Base-by-base conservation (phyloP, 139 green algal genomes). In the Pleodorina starrii region DNA sequence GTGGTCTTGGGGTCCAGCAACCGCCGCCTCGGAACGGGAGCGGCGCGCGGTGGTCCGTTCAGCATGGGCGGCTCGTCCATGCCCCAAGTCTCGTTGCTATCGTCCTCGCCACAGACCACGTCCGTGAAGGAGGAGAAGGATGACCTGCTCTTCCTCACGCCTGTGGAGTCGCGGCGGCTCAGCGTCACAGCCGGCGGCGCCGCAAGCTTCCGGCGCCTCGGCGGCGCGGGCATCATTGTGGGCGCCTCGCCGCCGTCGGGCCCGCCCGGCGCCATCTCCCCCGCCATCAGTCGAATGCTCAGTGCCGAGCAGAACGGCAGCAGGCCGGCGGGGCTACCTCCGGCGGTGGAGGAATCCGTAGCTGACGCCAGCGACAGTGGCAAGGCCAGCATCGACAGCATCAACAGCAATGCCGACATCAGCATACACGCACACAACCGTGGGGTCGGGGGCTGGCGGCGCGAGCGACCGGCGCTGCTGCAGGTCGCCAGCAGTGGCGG, bases 351-450 rank as follows among this genome's bases (percentile, higher is more conserved):
- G 36, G 51, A 72, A 21, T n/a, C 35, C n/a, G 17, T 48, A 7
- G 50, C n/a, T 10, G 46, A 11, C 29, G 29, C 12, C 19, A 69
- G 48, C 32, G 48, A 48, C 48, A 46, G 32, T 48, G 36, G 59
- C 40, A 86, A 86, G 29, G 27, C 79, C 82, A 79, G 63, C 35
- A 68, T 42, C 12, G 63, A 88, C 3, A 63, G 21, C 63, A 78
- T 88, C 32, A 79, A 79, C 83, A 57, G 35, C 83, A 88, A 88
- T 32, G 83, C 66, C 12, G 83, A 80, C 46, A 88, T 88, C 46
- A 81, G 46, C 66, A 80, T 88, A 44, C 60, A 77, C 11, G 60
- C 43, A 9, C 29, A 14, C 59, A 36, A 11, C 38, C 42, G 43
- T 5, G 63, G 11, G 0, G 81, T 59, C 14, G 63, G 11, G 0